Base-by-base conservation (phyloP, 2,329 filamentous ascomycete genomes). In the Cytospora chrysosperma region DNA sequence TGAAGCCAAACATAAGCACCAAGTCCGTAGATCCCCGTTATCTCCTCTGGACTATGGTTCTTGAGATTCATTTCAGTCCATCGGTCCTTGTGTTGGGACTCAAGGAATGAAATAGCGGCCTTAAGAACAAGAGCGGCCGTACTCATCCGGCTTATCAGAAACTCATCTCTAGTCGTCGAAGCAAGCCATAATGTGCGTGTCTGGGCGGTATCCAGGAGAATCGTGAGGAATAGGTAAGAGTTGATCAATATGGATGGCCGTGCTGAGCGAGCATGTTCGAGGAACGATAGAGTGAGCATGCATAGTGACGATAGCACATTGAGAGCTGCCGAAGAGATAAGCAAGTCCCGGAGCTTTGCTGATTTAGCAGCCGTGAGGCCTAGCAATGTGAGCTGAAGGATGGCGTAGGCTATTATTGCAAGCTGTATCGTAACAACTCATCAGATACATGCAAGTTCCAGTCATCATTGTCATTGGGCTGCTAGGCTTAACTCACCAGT, bases 191-290 rank as follows among this genome's bases (percentile, higher is more conserved):
- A 65, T 0, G 80, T 82, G 10, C 82, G 73, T 0, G 72, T 70
- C 63, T 78, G 77, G 0, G 75, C 74, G 3, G 75, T 68, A 43
- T 84, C 82, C 27, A 82, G 73, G 1, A 83, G 67, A 0, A 80
- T 66, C 1, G 78, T 78, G 3, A 81, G 43, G 12, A 77, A 66
- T 4, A 83, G 65, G 56, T 78, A 83, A 13, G 69, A 65, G 19
- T 69, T 75, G 15, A 84, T 69, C 3, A 83, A 59, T 0, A 77
- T 70, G 0, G 81, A 83, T 0, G 81, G 80, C 1, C 78, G 72
- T 0, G 71, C 72, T 1, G 76, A 71, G 17, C 70, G 69, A 5
- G 63, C 51, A 56, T 76, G 74, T 67, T 76, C 56, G 3, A 72
- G 52, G 9, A 75, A 69, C 1, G 73, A 73, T 19, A 79, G 65